These are phyloP conservation scores for Adansonia gregorii DNA, from an alignment of 441 rosid genomes.

Conservation along the genomic window DNA sequence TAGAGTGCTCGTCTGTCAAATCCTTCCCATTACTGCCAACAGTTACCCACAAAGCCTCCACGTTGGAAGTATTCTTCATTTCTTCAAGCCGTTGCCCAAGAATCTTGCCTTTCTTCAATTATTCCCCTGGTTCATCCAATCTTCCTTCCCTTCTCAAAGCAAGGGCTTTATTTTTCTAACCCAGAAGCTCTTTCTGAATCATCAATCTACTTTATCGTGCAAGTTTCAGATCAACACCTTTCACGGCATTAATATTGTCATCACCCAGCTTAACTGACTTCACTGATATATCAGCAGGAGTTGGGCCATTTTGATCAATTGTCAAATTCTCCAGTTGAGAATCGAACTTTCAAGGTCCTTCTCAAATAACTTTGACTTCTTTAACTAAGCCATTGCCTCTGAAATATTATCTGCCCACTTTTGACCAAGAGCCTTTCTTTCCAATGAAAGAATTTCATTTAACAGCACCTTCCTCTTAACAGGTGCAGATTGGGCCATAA, in stretches of 20 bases:
- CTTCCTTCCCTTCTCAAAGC: constrained; percentile 79
- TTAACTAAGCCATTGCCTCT: constrained; percentile 72
- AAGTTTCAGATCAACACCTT: constrained; percentile 35
- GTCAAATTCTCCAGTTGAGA: constrained; percentile 27
- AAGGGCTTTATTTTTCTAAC: constrained; percentile 75
- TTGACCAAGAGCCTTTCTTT: constrained; percentile 64
- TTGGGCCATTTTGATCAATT: constrained; percentile 20
- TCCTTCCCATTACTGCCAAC: constrained; percentile 29
- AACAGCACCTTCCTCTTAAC: constrained; percentile 47
- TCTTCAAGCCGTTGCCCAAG: constrained; percentile 77
- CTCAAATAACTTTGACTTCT: constrained; percentile 80
- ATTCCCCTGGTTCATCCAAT: constrained; percentile 71
- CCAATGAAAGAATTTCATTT: constrained; percentile 57
- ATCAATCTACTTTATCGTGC: constrained; percentile 54
- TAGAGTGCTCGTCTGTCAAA: constrained; percentile 34
- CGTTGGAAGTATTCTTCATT: constrained; percentile 51
- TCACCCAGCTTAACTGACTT: constrained; percentile 29
- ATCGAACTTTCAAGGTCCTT: constrained; percentile 51
- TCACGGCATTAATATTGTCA: constrained; percentile 31
- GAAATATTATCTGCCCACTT: constrained; percentile 64
- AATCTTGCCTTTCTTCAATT: constrained; percentile 64
- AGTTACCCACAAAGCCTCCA: constrained; percentile 35
- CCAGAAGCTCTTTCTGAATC: constrained; percentile 79
- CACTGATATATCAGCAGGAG: constrained; percentile 31
- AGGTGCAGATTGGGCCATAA: constrained; percentile 31